Conservation (phyloP, 2,329 filamentous ascomycete genomes). For the Lasiodiplodia gonubiensis region DNA sequence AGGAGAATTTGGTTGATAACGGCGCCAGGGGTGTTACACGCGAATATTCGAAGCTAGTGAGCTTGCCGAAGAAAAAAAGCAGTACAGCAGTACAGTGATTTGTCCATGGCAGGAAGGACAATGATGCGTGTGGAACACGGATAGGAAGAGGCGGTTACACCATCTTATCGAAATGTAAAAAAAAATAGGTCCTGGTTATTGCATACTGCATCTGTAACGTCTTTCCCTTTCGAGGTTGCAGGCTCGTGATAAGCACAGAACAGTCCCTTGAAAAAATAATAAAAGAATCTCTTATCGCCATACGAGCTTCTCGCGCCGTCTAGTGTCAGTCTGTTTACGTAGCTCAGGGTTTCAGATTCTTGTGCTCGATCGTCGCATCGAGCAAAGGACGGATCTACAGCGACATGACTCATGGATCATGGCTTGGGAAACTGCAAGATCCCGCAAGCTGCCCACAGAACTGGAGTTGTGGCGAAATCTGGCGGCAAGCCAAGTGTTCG, state of each 20-base stretch:
- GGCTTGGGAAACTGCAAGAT: not conserved
- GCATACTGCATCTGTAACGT: not conserved
- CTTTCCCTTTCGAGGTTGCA: not conserved
- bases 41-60: no score
- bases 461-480: not conserved
- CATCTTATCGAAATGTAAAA: not conserved
- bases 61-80: no score
- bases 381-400: not conserved
- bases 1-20: not conserved
- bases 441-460: not conserved
- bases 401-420: not conserved
- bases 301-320: not conserved
- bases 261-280: not conserved
- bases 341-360: not conserved
- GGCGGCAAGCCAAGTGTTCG: not conserved
- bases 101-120: no score
- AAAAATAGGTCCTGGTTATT: not conserved
- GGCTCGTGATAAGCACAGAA: not conserved
- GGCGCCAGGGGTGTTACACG: not conserved
- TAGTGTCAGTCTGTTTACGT: not conserved
- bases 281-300: not conserved
- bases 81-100: no score
- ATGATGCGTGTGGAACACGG: no score
- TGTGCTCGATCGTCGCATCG: constrained; percentile 11
- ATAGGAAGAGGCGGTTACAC: no score